A percentile compares a stretch with the other conserved stretches of the same genome.
These are phyloP conservation scores for Citropsis articulata DNA, from an alignment of 345 rosid genomes.

Conservation along the genomic window DNA sequence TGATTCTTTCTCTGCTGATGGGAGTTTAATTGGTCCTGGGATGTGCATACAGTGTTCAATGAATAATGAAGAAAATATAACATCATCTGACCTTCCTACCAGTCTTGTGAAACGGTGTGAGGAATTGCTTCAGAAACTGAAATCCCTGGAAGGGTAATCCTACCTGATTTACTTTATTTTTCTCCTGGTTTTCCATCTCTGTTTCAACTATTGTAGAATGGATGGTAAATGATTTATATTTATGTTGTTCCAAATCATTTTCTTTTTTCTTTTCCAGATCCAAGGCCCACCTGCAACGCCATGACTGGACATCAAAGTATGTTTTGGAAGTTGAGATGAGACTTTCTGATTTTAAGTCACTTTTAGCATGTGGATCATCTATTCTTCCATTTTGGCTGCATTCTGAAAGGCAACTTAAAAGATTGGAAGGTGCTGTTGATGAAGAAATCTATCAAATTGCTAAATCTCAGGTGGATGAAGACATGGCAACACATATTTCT, in stretches of 20 bases:
- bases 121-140: conserved; percentile 67
- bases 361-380: conserved; percentile 46
- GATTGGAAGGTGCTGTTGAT: conserved; percentile 58
- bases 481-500: conserved; percentile 29
- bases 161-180: conserved; percentile 12
- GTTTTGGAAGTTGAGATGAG: conserved; percentile 72
- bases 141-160: conserved; percentile 58
- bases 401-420: conserved; percentile 70
- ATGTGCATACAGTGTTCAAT: conserved; percentile 16
- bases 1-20: conserved; percentile 22
- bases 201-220: background rate
- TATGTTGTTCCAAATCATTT: conserved; percentile 16
- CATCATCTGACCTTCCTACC: conserved; percentile 38
- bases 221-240: conserved; percentile 7
- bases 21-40: conserved; percentile 24
- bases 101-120: conserved; percentile 55
- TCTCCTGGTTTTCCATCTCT: background rate
- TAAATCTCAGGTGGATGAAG: conserved; percentile 55
- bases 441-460: conserved; percentile 66
- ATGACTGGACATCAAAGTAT: conserved; percentile 54
- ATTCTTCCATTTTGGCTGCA: conserved; percentile 81
- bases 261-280: conserved; percentile 44
- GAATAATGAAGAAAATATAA: conserved; percentile 27
- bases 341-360: conserved; percentile 75
- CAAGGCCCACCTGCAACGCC: conserved; percentile 40